phyloP scores from a whole-genome alignment of 345 rosid species.

The Populus alba region DNA sequence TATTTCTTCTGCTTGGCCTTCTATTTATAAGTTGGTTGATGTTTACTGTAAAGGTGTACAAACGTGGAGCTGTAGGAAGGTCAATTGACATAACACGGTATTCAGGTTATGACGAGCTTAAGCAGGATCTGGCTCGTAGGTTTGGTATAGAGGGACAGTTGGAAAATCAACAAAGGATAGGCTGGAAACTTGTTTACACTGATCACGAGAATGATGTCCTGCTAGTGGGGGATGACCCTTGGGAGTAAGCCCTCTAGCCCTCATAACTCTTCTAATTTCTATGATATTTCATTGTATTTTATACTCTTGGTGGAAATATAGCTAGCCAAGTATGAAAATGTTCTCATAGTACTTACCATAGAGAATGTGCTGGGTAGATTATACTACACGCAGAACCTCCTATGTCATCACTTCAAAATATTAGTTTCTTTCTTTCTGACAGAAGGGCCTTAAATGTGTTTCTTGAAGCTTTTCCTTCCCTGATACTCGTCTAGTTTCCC shows the following conservation, averaged over 20 bases:
- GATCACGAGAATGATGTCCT: conserved; percentile 75
- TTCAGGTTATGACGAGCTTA: conserved; percentile 65
- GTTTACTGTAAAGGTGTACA: conserved; percentile 49
- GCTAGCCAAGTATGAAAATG: too few species aligned
- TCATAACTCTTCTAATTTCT: background rate
- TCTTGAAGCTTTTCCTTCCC: too few species aligned
- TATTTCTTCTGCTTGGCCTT: background rate
- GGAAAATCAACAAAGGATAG: conserved; percentile 59
- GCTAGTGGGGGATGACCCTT: conserved; percentile 80
- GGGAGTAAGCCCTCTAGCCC: conserved; percentile 56
- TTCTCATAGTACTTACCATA: too few species aligned
- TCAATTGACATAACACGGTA: conserved; percentile 70
- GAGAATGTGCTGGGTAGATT: background rate
- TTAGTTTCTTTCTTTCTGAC: background rate
- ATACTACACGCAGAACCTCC: too few species aligned
- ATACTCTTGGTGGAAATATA: background rate
- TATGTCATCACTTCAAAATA: too few species aligned
- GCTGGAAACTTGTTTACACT: conserved; percentile 76
- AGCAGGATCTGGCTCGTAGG: conserved; percentile 67
- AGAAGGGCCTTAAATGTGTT: too few species aligned
- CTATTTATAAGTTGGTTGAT: conserved; percentile 9
- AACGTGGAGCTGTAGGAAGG: conserved; percentile 82
- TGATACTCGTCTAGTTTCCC: too few species aligned
- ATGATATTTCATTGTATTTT: background rate
- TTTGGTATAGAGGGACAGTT: conserved; percentile 84